phyloP scores from a whole-genome alignment of 2,329 filamentous ascomycete species.

The Scytalidium sp. region DNA sequence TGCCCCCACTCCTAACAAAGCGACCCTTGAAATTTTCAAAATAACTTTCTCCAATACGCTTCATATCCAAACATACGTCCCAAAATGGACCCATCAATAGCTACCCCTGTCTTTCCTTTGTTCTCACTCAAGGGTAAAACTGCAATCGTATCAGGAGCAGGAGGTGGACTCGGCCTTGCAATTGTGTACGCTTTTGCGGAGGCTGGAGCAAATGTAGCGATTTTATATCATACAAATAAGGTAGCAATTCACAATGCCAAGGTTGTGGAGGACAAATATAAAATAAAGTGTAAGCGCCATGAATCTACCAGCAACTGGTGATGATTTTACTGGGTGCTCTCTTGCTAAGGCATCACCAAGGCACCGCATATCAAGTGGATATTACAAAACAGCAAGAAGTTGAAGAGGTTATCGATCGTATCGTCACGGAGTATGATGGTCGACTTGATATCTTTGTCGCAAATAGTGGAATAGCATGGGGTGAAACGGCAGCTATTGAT shows the following conservation, averaged over 20 bases:
- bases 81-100: not conserved
- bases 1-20: no score
- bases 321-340: not conserved
- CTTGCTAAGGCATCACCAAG: not conserved
- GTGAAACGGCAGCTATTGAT: constrained; percentile 30
- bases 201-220: constrained; percentile 22
- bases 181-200: constrained; percentile 37
- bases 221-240: constrained; percentile 27
- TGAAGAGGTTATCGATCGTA: constrained; percentile 30
- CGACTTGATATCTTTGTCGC: constrained; percentile 28
- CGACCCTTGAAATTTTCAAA: no score
- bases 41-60: no score
- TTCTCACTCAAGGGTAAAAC: constrained; percentile 44
- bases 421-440: constrained; percentile 31
- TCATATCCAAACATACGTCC: not conserved
- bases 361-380: constrained; percentile 34
- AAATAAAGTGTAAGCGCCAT: not conserved
- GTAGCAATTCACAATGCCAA: constrained; percentile 1
- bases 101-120: constrained; percentile 8
- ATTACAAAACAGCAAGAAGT: constrained; percentile 34
- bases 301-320: no score
- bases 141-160: constrained; percentile 48
- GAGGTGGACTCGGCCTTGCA: constrained; percentile 47
- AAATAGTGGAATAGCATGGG: not conserved
- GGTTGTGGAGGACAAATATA: not conserved